phyloP scores from a whole-genome alignment of 805 yeast genomes.

The Yarrowia alimentaria region DNA sequence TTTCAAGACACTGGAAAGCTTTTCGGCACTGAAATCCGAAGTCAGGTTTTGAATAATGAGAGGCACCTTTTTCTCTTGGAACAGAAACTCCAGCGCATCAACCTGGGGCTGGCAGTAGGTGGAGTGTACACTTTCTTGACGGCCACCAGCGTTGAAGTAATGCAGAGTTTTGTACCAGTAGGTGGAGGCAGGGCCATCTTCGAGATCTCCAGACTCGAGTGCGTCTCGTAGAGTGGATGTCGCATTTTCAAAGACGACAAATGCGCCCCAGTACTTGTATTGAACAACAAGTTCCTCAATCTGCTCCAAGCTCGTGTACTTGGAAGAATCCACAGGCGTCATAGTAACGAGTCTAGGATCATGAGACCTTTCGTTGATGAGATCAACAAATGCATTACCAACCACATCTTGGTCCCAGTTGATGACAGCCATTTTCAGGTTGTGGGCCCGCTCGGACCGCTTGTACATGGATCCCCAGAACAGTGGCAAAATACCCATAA shows the following conservation, averaged over 20 bases:
- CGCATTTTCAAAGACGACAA: constrained; percentile 53
- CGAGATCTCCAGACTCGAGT: constrained; percentile 34
- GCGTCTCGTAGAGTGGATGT: constrained; percentile 45
- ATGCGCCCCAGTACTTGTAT: constrained; percentile 62
- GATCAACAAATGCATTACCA: constrained; percentile 25
- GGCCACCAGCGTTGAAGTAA: constrained; percentile 8
- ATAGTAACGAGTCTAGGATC: constrained; percentile 39
- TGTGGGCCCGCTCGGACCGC: constrained; percentile 38
- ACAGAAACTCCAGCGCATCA: constrained; percentile 41
- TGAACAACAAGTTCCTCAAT: constrained; percentile 49
- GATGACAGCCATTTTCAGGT: constrained; percentile 45
- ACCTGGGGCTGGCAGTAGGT: constrained; percentile 49
- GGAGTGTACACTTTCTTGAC: constrained; percentile 45
- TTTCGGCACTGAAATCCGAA: not conserved
- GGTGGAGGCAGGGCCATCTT: constrained; percentile 33
- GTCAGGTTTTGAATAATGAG: constrained; percentile 36
- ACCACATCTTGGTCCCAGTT: constrained; percentile 40
- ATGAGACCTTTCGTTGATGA: constrained; percentile 19
- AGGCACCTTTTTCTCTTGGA: constrained; percentile 33
- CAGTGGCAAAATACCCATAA: constrained; percentile 45
- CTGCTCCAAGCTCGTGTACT: constrained; percentile 41
- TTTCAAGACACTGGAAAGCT: constrained; percentile 30
- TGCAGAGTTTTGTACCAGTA: constrained; percentile 37
- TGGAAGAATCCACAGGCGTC: constrained; percentile 32
- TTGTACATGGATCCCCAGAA: constrained; percentile 52